Evolutionary conservation across 192 early-diverging fungal genomes (phyloP), one percentile per base, ranked within the genome.

Genomic region (Borealophlyctis nickersoniae): DNA sequence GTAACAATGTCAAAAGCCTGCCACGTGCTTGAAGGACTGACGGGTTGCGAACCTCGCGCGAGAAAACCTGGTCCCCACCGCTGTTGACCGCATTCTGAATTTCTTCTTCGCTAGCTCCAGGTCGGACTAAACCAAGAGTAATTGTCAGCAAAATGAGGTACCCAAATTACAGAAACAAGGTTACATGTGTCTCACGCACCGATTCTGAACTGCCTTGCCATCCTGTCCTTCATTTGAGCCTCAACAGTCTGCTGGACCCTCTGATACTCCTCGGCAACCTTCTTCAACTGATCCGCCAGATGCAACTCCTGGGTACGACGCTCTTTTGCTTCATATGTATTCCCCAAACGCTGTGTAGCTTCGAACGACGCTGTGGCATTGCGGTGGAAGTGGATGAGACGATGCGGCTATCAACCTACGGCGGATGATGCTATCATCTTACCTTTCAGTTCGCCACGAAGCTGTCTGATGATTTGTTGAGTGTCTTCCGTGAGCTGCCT

Each of bases 51-150:
- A n/a, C 39, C 39, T 86, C 74, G 33, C 86, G 79, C 30, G 82
- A 74, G 69, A 88, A 88, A 2, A 80, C 72, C 16, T 62, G 73
- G 2, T 74, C 68, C 36, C 77, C 45, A 32, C 59, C 52, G 35
- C 64, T 62, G n/a, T 83, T 65, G 27, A 88, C 58, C 1, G 84
- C 84, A 2, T 74, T 39, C 9, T 86, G 75, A 56, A 88, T 80
- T 35, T 86, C 82, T n/a, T 75, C 73, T 4, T 59, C 57, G 4
- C 86, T 80, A 9, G 87, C 87, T 53, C 79, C 74, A 14, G 87
- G 87, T 28, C 66, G 62, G 9, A 45, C 39, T 45, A 45, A 7
- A 45, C 7, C 39, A 45, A 45, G 19, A 7, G 19, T 45, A 19
- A 45, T 45, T 19, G 19, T 13, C 39, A 45, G 9, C 39, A 45